Conservation (phyloP, 1,284 basidiomycete species). For the Ustilago bromivora region DNA sequence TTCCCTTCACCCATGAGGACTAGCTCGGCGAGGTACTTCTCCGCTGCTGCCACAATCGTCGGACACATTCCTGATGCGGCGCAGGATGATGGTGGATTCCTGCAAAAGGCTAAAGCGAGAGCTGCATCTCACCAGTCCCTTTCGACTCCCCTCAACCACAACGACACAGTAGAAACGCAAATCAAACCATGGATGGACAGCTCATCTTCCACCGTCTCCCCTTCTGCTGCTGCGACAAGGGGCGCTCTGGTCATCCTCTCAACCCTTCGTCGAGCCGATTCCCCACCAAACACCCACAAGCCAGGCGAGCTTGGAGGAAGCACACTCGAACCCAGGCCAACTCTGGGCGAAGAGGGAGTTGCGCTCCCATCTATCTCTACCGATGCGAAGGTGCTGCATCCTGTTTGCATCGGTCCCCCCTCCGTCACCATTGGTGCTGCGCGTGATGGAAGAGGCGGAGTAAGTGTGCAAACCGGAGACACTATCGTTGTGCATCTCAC, state of each 20-base stretch:
- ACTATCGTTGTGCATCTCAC: slow-evolving; percentile 24
- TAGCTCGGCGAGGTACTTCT: slow-evolving; percentile 17
- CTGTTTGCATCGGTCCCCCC: slow-evolving; percentile 8
- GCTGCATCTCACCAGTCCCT: slow-evolving; percentile 7
- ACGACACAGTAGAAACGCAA: neutral
- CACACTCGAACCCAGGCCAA: slow-evolving; percentile 19
- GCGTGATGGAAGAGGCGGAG: neutral
- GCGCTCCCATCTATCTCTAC: slow-evolving; percentile 17
- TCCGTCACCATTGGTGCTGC: neutral
- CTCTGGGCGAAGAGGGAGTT: slow-evolving; percentile 24
- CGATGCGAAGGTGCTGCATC: slow-evolving; percentile 18
- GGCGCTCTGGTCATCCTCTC: slow-evolving; percentile 30
- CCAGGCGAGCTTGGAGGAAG: neutral
- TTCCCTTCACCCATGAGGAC: slow-evolving; percentile 27
- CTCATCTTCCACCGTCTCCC: slow-evolving; percentile 1
- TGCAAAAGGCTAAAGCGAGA: slow-evolving; percentile 26
- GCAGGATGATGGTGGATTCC: slow-evolving; percentile 2
- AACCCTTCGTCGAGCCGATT: slow-evolving; percentile 22
- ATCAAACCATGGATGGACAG: slow-evolving; percentile 22
- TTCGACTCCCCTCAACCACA: neutral
- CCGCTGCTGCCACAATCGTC: slow-evolving; percentile 2
- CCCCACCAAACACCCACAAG: neutral
- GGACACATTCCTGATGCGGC: neutral
- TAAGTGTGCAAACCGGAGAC: slow-evolving; percentile 20
- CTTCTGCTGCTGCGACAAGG: neutral